Base-by-base conservation (phyloP, 163 green algal genomes). In the Volvox carteri region DNA sequence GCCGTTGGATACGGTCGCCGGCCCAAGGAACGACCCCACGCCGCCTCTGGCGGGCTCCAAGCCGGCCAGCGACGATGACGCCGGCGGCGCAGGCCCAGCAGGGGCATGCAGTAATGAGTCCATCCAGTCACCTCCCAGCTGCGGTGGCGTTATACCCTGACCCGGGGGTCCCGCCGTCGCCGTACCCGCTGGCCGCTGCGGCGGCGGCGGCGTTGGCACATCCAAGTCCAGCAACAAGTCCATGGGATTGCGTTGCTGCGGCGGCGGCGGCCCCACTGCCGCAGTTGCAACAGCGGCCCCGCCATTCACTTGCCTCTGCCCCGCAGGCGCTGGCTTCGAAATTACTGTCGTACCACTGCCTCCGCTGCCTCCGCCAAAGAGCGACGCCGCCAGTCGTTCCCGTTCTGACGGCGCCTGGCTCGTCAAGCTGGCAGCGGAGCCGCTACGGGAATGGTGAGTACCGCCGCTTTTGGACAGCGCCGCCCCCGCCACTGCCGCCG, bases 301-400 rank as follows among this genome's bases (percentile, higher is more conserved):
- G 70, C 84, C 42, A 56, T 90, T 83, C 39, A 79, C 42, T 46
- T 65, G 75, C 46, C 52, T 44, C 3, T 79, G 80, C 14, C 73
- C 73, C 8, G 33, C 54, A 8, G 18, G 77, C 56, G 23, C 25
- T 37, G 54, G 30, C 6, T 67, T 50, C 6, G 68, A 23, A 8
- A 35, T 25, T 30, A 60, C 74, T 46, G 52, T 19, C 54, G 41
- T 68, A 28, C 76, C 48, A 44, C 42, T 83, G 50, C 54, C 48
- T 37, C 44, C 62, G n/a, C 42, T 46, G 18, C 14, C 84, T 48
- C n/a, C 90, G 79, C 87, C 92, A 28, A 97, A 97, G 35, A 97
- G 90, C 9, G 95, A 97, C 0, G 93, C 92, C 25, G 95, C 95
- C 33, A 97, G 90, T 28, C 88, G 91, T 78, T 93, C 89, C 87